Base-by-base conservation (phyloP, 805 yeast genomes). In the Pichia californica region DNA sequence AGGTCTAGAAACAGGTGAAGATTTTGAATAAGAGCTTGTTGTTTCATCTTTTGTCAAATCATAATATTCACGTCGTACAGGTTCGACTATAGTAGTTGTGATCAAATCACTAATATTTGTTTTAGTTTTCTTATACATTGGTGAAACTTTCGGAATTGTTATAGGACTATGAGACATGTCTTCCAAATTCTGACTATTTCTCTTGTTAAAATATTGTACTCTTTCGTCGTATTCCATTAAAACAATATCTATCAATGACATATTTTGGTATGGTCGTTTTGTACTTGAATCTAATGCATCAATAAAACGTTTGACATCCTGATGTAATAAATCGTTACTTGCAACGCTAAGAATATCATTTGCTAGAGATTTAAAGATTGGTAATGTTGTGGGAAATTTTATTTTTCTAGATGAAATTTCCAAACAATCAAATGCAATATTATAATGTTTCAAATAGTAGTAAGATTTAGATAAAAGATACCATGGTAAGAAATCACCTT, bases 401-500 rank as follows among this genome's bases (percentile, higher is more conserved):
- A 43, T 26, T 46, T 49, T 49, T n/a, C 43, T 43, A 3, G 36
- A 11, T 13, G 83, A 77, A 36, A 71, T 62, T 52, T 79, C 82
- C 45, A 73, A 69, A 13, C 74, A 67, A 45, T 75, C 78, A 55
- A 77, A 77, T 2, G 83, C 77, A 30, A 67, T 64, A 32, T 75
- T 59, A 25, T 76, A 77, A 36, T 69, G 62, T 41, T 70, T 71
- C 15, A 69, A 51, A 23, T 69, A 47, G 7, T 75, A 62, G 50
- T 76, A 71, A 0, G 81, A 81, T 43, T 67, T 66, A 3, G 83
- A 80, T 31, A 78, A 54, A 7, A 79, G 62, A 44, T 68, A 69
- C 77, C 81, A 76, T 0, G 83, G 81, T 44, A 79, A 60, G 47
- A 76, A 78, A 48, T 79, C 82, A 6, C 72, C 73, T 1, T 58